Conservation (phyloP, 441 rosid species). For the Corymbia calophylla region DNA sequence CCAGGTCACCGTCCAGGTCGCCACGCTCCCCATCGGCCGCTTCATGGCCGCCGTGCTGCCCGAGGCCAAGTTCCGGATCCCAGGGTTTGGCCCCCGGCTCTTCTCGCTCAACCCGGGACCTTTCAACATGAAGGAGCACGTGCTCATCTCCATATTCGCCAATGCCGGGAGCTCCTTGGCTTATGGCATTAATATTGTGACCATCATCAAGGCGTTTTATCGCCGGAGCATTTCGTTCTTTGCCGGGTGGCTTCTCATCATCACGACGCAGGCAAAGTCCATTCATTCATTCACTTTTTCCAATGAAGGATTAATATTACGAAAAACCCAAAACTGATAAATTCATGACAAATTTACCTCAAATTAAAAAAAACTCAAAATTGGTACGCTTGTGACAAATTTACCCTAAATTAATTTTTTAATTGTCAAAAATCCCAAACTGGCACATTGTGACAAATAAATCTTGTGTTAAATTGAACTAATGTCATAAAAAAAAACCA, state of each 20-base stretch:
- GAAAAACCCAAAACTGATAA: too few relatives aligned
- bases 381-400: too few relatives aligned
- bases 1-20: slow-evolving; percentile 77
- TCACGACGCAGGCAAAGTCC: slow-evolving; percentile 67
- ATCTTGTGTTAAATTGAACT: too few relatives aligned
- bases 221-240: slow-evolving; percentile 51
- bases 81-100: slow-evolving; percentile 41
- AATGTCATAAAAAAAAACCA: too few relatives aligned
- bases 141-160: slow-evolving; percentile 68
- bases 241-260: slow-evolving; percentile 76
- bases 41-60: slow-evolving; percentile 65
- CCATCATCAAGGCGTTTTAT: slow-evolving; percentile 76
- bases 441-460: too few relatives aligned
- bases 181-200: slow-evolving; percentile 67
- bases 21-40: slow-evolving; percentile 67
- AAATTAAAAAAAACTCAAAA: too few relatives aligned
- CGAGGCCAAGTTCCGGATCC: slow-evolving; percentile 41
- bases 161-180: slow-evolving; percentile 65
- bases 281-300: not conserved
- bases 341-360: too few relatives aligned
- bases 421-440: too few relatives aligned
- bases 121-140: slow-evolving; percentile 86
- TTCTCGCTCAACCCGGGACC: slow-evolving; percentile 78
- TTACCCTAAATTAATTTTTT: too few relatives aligned
- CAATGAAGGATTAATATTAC: too few relatives aligned